Base-by-base conservation (phyloP, 257 asterid species). In the Jacaranda copaia region DNA sequence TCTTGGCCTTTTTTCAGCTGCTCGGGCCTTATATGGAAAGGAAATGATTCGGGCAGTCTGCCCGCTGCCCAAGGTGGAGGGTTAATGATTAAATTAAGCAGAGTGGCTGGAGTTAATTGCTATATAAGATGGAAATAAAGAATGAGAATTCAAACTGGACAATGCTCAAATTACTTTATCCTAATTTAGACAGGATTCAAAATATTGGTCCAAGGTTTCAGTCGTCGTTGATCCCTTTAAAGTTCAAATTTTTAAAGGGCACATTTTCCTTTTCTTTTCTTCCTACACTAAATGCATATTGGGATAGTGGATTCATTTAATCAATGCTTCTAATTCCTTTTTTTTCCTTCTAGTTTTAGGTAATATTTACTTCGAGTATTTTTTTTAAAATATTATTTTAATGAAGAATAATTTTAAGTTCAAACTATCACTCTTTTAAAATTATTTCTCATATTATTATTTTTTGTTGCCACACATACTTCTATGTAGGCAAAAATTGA, bases 41-140 rank as follows among this genome's bases (percentile, higher is more conserved):
- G 43, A 10, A 43, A 46, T 13, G 74, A 72, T 64, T 57, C 36
- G 85, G 89, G 85, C 83, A 69, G 78, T 14, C 62, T 77, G 78
- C 85, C 86, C 87, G 77, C 78, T 80, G 87, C 87, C 87, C 88
- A 13, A 16, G 9, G 32, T 25, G 36, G 16, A 15, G 15, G 77
- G 32, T 55, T 64, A 56, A 60, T 77, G 74, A 69, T 78, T 79
- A 73, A 81, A 70, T 79, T 78, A 80, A 66, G 81, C 71, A 76
- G 60, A 64, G 73, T 11, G 11, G 62, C 13, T 48, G 57, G 18
- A 32, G 46, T 59, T 52, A 20, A 66, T 60, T 38, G 51, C 13
- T 14, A 20, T 49, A 36, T 58, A 62, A 58, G 42, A 19, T 58
- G 68, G 55, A 45, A 52, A 48, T 68, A 58, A 66, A 48, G 67